Evolutionary conservation across 1,284 basidiomycete genomes (phyloP), one percentile per base, ranked within the genome.

Genomic region (Mycosarcoma mackinlayi): DNA sequence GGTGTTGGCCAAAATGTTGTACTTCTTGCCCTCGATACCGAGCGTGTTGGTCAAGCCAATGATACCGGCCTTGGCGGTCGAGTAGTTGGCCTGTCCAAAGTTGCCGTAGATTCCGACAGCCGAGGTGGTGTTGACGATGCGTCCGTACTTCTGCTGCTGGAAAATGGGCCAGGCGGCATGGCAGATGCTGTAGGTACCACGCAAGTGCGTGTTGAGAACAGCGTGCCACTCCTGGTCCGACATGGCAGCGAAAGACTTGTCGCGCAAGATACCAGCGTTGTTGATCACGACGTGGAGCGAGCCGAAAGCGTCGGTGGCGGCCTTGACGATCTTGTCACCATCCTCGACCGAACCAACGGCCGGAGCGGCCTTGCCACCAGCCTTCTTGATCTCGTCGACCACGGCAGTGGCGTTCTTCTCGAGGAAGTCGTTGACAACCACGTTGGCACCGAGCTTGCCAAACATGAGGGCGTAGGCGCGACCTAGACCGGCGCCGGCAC

Each of bases 91-190:
- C 83, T 97, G 93, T 25, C 94, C 94, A 83, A 96, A 93, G 84
- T 96, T 94, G 18, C 95, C 95, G 80, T 83, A 94, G 62, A 97
- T 90, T 66, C 94, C 95, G 55, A 94, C 93, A 82, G 91, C 90
- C 6, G 94, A 98, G 59, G 90, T 89, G 25, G 94, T 98, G 51
- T 92, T 96, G 58, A 98, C 87, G 79, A 99, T 95, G 58, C 96
- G 90, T 30, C 96, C 95, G 82, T 91, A 98, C 85, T 94, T 94
- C 83, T 98, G 96, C 85, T 95, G 91, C 84, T 92, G 90, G 88
- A 98, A 97, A 80, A 93, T 87, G 4, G 95, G 94, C 96, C 94
- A 99, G 33, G 93, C 92, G 13, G 95, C 95, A 83, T 96, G 93
- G 56, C 89, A 90, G 77, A 84, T 74, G 46, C 80, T 89, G 73